Base-by-base conservation (phyloP, 768 basidiomycete genomes). In the Lepiota venenata region DNA sequence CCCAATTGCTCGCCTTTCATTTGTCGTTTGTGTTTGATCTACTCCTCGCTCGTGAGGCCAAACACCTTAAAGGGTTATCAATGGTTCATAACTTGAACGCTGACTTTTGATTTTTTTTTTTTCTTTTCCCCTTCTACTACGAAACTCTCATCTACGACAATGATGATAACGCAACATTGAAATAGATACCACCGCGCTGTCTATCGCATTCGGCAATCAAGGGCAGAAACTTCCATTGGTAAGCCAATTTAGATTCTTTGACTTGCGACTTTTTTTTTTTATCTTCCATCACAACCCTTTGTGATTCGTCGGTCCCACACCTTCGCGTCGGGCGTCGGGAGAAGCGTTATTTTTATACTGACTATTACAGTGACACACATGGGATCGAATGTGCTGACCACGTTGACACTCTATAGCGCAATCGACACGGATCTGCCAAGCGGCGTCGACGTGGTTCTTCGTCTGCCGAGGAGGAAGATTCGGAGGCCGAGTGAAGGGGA, bases 201-300 rank as follows among this genome's bases (percentile, higher is more conserved):
- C 91, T 44, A 91, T 91, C 56, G 89, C 91, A 20, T 85, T 93
- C 63, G 90, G 88, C 41, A 92, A 88, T 66, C 91, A 93, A 77
- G 91, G 91, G 27, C 89, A 93, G 74, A 92, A 93, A 69, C 75
- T 93, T 55, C 91, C 91, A 46, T 68, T 92, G 78, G 91, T 92
- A 68, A 66, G 84, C 59, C 41, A 39, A 49, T 22, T 20, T 6
- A 22, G 16, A 37, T 5, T n/a, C 21, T 8, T 36, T 36, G 18
- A 18, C 32, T 25, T 20, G 21, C 29, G 21, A 29, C 22, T 11
- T 29, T 45, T 43, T 29, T 25, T 6, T 43, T 21, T 15, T 14
- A 18, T 15, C 41, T 36, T 22, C 15, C 51, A 27, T 40, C 49
- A 9, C 38, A 38, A 18, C 14, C 6, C 48, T n/a, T n/a, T n/a